Evolutionary conservation across 1,284 basidiomycete genomes (phyloP).

Genomic region (Tilletia horrida): DNA sequence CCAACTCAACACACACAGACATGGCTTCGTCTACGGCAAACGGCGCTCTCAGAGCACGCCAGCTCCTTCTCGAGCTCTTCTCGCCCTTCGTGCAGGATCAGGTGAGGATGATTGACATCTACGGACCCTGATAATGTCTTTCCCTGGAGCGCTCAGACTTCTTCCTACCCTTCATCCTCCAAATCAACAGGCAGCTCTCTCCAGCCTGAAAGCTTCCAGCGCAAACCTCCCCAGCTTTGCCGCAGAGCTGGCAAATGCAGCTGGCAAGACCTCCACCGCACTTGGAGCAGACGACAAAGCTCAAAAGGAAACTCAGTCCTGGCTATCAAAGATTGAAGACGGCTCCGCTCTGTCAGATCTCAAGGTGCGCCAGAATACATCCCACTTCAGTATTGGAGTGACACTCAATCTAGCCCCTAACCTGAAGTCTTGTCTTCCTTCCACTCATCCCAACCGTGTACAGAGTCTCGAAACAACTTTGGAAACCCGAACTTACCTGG

Average conservation of each 20-base stretch:
- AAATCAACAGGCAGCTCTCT: conserved; percentile 16
- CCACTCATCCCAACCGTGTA: not conserved
- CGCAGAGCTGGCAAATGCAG: conserved; percentile 7
- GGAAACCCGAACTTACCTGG: conserved; percentile 41
- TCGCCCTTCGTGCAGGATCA: conserved; percentile 12
- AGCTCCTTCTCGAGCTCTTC: conserved; percentile 15
- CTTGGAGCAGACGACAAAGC: conserved; percentile 13
- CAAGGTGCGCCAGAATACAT: conserved; percentile 8
- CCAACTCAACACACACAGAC: not conserved
- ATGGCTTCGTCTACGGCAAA: conserved; percentile 1
- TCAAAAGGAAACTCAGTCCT: not conserved
- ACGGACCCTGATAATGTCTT: not conserved
- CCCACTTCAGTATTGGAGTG: not conserved
- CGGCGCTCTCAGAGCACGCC: conserved; percentile 4
- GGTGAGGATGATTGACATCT: not conserved
- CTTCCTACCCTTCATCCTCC: not conserved
- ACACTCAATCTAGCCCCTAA: not conserved
- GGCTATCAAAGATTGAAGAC: conserved; percentile 14
- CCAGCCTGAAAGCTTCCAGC: not conserved
- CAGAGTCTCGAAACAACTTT: conserved; percentile 24
- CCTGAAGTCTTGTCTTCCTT: not conserved
- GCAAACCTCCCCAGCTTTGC: not conserved
- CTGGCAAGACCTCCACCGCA: not conserved
- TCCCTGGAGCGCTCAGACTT: not conserved
- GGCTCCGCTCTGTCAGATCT: not conserved